Conservation (phyloP, 169 alveolate species). For the Plasmodium inui region DNA sequence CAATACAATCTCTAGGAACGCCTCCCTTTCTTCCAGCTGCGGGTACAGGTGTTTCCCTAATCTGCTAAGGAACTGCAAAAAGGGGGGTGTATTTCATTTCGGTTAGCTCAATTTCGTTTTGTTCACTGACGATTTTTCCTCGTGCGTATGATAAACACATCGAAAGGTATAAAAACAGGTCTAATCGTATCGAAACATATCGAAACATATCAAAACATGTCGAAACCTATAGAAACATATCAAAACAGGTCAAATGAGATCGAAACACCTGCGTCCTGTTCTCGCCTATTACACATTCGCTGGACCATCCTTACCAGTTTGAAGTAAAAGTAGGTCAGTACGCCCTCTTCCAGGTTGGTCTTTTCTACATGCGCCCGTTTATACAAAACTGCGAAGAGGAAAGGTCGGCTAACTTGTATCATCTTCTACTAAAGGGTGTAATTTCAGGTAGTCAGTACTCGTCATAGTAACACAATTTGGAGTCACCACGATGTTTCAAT, state of each 20-base stretch:
- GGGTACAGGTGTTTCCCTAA: slow-evolving; percentile 55
- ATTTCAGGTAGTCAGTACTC: neutral
- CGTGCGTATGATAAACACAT: neutral
- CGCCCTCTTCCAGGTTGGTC: slow-evolving; percentile 11
- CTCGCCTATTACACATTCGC: neutral
- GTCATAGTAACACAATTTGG: neutral
- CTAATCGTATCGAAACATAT: neutral
- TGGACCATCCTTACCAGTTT: slow-evolving; percentile 24
- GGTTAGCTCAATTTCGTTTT: neutral
- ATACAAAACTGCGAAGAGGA: slow-evolving; percentile 7
- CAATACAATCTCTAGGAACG: slow-evolving; percentile 63
- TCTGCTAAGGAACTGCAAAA: slow-evolving; percentile 33
- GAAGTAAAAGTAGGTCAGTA: slow-evolving; percentile 51
- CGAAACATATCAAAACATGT: neutral
- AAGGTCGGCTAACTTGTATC: neutral
- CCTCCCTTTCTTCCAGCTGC: slow-evolving; percentile 37
- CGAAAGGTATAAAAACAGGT: neutral
- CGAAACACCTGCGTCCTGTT: neutral
- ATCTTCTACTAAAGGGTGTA: neutral
- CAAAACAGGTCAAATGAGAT: neutral
- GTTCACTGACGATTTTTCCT: neutral
- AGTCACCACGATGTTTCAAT: neutral
- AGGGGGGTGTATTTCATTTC: neutral
- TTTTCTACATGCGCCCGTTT: slow-evolving; percentile 10
- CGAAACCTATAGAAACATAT: neutral